Conservation (phyloP, 2,329 filamentous ascomycete genomes). For the Sordariomycetes sp. region DNA sequence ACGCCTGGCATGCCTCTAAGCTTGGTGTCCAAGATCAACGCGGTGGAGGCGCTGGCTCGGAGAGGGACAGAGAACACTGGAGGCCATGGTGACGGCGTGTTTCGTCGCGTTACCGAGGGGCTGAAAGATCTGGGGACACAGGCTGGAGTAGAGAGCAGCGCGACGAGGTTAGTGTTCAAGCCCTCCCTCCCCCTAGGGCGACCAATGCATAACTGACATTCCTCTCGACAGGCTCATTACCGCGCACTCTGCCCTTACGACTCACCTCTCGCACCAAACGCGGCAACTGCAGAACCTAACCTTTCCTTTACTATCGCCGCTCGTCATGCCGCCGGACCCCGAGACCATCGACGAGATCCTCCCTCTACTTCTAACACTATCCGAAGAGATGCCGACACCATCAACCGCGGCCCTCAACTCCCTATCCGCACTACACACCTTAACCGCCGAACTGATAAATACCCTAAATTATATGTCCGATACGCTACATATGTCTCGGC, state of each 20-base stretch:
- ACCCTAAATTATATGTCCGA: slow-evolving; percentile 80
- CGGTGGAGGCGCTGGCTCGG: slow-evolving; percentile 56
- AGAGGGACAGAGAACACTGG: slow-evolving; percentile 54
- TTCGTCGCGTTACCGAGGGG: slow-evolving; percentile 54
- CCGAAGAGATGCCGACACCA: slow-evolving; percentile 53
- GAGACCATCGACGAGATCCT: slow-evolving; percentile 57
- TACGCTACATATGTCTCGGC: slow-evolving; percentile 84
- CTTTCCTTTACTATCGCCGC: slow-evolving; percentile 56
- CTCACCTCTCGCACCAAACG: slow-evolving; percentile 63
- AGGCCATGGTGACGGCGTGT: slow-evolving; percentile 50
- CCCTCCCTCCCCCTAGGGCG: background rate
- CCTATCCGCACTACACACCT: slow-evolving; percentile 52
- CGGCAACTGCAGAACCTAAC: slow-evolving; percentile 62
- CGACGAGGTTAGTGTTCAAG: slow-evolving; percentile 44
- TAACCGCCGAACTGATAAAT: slow-evolving; percentile 62
- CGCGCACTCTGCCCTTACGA: slow-evolving; percentile 60
- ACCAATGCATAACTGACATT: background rate
- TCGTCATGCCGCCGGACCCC: slow-evolving; percentile 46
- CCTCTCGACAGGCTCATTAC: slow-evolving; percentile 50
- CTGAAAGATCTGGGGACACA: slow-evolving; percentile 62
- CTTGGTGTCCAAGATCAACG: slow-evolving; percentile 57
- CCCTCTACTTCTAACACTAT: slow-evolving; percentile 51
- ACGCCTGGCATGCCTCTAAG: slow-evolving; percentile 53
- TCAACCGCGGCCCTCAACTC: slow-evolving; percentile 51
- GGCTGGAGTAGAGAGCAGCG: slow-evolving; percentile 56